Evolutionary conservation across 352 stramenopile species (phyloP), one percentile per base, ranked within the genome.

Genomic region (Phytophthora idaei): DNA sequence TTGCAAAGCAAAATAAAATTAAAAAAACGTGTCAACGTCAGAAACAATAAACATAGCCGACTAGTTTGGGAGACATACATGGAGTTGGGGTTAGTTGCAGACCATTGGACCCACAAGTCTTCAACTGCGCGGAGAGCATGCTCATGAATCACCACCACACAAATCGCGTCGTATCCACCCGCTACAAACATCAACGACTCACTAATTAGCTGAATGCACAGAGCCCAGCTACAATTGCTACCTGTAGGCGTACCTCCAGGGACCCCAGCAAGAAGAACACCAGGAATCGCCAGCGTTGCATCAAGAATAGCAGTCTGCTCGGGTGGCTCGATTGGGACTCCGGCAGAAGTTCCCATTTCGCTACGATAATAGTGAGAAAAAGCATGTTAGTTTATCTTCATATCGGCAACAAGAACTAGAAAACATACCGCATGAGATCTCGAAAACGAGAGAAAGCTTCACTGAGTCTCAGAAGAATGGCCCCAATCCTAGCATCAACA

Each of bases 141-240:
- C n/a, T 74, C 58, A 55, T 97, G 79, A 41, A 97, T 58, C 21
- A 88, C 80, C 27, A 98, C 54, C 28, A 95, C 97, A 73, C 97
- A 99, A 54, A 99, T 86, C 1, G 97, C 97, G 73, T 99, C 97
- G 63, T 98, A 98, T 34, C 97, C 97, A 65, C 97, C 97, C 37
- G 97, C 97, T 95, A 39, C 9, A 72, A 2, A 48, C 47, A 61
- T 12, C 10, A 47, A 47, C 17, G 49, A 11, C 15, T 25, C 11
- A 3, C 14, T 47, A 9, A n/a, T 49, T 46, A 37, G 39, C 31
- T 31, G 6, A 11, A 29, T 7, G 6, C 6, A 50, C 15, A 36
- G 6, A 34, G 17, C 10, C 7, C 44, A 63, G 12, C 12, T 29
- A 7, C 31, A 25, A 2, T 14, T 27, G 34, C 5, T 32, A 49